Evolutionary conservation across 805 yeast genomes (phyloP).

Genomic region (Barnettozyma californica): DNA sequence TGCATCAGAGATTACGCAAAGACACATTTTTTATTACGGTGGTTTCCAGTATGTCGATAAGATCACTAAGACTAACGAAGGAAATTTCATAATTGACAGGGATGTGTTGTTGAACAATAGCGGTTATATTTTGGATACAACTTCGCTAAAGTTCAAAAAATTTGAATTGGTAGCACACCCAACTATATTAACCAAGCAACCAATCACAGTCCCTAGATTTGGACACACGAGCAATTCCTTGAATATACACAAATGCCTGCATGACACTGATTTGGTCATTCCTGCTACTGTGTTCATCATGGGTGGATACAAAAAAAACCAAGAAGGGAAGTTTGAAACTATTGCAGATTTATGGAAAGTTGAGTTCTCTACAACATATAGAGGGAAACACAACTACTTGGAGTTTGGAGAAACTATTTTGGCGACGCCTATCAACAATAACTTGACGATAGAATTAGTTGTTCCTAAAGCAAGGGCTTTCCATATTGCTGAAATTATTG

Average conservation of each 20-base stretch:
- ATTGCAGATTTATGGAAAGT: slow-evolving; percentile 38
- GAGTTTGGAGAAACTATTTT: slow-evolving; percentile 32
- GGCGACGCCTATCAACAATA: slow-evolving; percentile 28
- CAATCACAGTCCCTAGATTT: slow-evolving; percentile 33
- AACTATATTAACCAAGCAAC: slow-evolving; percentile 24
- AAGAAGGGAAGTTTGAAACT: slow-evolving; percentile 26
- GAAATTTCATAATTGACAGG: slow-evolving; percentile 34
- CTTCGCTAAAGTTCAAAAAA: slow-evolving; percentile 43
- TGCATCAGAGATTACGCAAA: slow-evolving; percentile 45
- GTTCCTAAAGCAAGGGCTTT: slow-evolving; percentile 35
- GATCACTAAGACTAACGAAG: slow-evolving; percentile 26
- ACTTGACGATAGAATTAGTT: slow-evolving; percentile 5
- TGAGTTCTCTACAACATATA: slow-evolving; percentile 32
- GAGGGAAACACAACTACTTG: slow-evolving; percentile 31
- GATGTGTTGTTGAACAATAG: slow-evolving; percentile 44
- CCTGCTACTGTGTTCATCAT: slow-evolving; percentile 37
- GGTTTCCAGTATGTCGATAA: slow-evolving; percentile 46
- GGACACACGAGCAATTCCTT: slow-evolving; percentile 34
- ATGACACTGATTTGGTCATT: slow-evolving; percentile 5
- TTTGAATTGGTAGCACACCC: slow-evolving; percentile 34
- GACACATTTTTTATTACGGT: slow-evolving; percentile 62
- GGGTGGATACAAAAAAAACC: slow-evolving; percentile 43
- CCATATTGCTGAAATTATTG: slow-evolving; percentile 26
- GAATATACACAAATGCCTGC: slow-evolving; percentile 11
- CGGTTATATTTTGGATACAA: slow-evolving; percentile 55